A percentile compares a stretch with the other conserved stretches of the same genome.
These are phyloP conservation scores for Eucalyptus dawsonii DNA, from an alignment of 345 rosid species.

Conservation along the genomic window DNA sequence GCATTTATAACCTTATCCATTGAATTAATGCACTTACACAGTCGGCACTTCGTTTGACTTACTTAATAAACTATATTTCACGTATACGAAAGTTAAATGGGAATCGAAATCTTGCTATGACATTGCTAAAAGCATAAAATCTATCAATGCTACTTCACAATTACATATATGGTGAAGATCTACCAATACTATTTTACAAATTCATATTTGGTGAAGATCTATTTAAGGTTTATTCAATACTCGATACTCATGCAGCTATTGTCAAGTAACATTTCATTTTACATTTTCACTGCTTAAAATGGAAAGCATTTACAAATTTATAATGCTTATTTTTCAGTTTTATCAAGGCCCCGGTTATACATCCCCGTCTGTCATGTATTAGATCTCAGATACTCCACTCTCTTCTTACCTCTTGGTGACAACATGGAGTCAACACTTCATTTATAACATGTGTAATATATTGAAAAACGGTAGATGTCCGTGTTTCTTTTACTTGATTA, in stretches of 20 bases:
- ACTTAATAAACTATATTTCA: not conserved
- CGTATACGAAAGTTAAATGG: not conserved
- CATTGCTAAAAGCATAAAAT: not conserved
- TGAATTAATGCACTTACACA: not conserved
- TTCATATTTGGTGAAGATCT: not conserved
- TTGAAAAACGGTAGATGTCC: not conserved
- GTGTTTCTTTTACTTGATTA: not conserved
- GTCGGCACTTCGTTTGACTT: not conserved
- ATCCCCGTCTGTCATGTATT: not conserved
- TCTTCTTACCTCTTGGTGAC: not conserved
- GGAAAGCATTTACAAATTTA: not conserved
- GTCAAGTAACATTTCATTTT: not conserved
- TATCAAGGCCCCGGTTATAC: not conserved
- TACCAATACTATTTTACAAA: not conserved
- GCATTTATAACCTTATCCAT: not conserved
- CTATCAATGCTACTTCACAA: not conserved
- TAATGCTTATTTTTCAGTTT: not conserved
- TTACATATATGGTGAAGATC: not conserved
- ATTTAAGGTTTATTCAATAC: not conserved
- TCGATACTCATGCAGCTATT: not conserved
- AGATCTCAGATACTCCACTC: not conserved
- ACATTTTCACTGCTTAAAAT: not conserved
- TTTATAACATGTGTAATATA: not conserved
- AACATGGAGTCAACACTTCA: not conserved
- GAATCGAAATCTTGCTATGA: not conserved